Evolutionary conservation across 139 green algal species (phyloP).

Genomic region (Coelastrella sp.): DNA sequence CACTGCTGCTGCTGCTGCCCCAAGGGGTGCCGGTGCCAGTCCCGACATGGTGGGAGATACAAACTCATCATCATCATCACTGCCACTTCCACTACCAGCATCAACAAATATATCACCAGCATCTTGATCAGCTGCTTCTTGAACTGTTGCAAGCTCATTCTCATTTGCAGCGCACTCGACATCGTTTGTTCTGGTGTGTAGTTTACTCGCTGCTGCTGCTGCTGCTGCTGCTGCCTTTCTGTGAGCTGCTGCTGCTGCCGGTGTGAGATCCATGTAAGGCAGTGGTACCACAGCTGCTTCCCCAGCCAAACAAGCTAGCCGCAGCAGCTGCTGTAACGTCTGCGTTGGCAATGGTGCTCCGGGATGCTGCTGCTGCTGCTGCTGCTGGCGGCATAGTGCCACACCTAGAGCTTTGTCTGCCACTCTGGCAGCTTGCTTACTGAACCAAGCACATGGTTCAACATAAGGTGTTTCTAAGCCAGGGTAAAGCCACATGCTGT

Average conservation of each 20-base stretch:
- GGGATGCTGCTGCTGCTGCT: neutral
- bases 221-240: too few relatives aligned
- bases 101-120: neutral
- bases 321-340: neutral
- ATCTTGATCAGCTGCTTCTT: neutral
- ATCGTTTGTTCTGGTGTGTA: too few relatives aligned
- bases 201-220: neutral
- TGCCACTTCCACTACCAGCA: neutral
- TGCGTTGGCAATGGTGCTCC: neutral
- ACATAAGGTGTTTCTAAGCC: neutral
- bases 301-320: neutral
- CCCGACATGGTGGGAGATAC: neutral
- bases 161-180: neutral
- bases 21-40: neutral
- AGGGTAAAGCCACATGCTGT: neutral
- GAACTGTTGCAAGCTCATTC: neutral
- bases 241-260: neutral
- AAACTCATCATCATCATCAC: neutral
- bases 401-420: neutral
- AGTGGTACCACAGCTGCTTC: neutral
- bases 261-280: neutral
- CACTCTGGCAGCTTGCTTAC: neutral
- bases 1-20: neutral
- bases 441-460: neutral
- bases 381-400: neutral